Evolutionary conservation across 352 stramenopile species (phyloP).

Genomic region (Lagenidium sp.): DNA sequence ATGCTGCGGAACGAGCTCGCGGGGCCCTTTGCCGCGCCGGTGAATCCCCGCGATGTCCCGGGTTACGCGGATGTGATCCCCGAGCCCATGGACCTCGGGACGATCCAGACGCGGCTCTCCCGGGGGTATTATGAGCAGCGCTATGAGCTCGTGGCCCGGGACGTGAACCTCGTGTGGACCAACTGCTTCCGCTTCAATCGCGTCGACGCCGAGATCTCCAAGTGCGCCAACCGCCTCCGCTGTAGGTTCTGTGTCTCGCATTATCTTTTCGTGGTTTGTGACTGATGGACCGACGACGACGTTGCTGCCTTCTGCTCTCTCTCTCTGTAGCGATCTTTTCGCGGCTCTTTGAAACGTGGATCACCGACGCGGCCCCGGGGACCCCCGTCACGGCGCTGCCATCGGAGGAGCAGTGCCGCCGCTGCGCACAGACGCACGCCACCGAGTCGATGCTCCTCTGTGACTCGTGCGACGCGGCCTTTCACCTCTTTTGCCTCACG

Average conservation of each 20-base stretch:
- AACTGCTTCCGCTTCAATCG: slow-evolving; percentile 85
- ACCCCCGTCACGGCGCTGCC: slow-evolving; percentile 43
- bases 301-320: slow-evolving; percentile 2
- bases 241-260: slow-evolving; percentile 34
- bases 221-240: slow-evolving; percentile 60
- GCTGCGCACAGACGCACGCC: slow-evolving; percentile 50
- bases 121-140: slow-evolving; percentile 51
- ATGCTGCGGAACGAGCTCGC: slow-evolving; percentile 65
- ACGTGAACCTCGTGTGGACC: slow-evolving; percentile 74
- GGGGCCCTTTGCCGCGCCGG: slow-evolving; percentile 52
- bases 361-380: slow-evolving; percentile 36
- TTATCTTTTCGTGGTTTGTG: neutral
- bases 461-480: slow-evolving; percentile 77
- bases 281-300: too few relatives aligned
- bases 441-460: slow-evolving; percentile 76
- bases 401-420: slow-evolving; percentile 61
- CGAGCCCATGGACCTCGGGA: slow-evolving; percentile 89
- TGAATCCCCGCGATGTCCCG: slow-evolving; percentile 57
- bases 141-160: slow-evolving; percentile 38
- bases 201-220: slow-evolving; percentile 71
- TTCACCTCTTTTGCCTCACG: slow-evolving; percentile 75
- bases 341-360: slow-evolving; percentile 72
- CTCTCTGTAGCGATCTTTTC: slow-evolving; percentile 53
- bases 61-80: slow-evolving; percentile 66
- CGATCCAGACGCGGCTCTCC: slow-evolving; percentile 71